These are phyloP conservation scores for Pseudogymnoascus sp. DNA, from an alignment of 2,329 filamentous ascomycete species.

Conservation along the genomic window DNA sequence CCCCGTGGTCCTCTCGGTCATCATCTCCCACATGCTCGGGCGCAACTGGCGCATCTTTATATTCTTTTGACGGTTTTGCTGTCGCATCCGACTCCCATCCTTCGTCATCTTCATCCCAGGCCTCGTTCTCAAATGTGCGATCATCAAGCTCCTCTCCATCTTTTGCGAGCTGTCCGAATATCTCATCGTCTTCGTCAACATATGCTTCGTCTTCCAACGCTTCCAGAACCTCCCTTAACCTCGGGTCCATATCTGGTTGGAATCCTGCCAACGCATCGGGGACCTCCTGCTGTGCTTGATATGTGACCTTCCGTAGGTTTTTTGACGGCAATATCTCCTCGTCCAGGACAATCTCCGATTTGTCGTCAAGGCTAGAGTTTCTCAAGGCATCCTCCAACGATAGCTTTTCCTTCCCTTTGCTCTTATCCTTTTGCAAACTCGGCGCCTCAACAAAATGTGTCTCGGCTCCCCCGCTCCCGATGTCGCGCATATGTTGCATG, in stretches of 20 bases:
- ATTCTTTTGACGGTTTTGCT: constrained; percentile 61
- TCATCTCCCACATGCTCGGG: constrained; percentile 42
- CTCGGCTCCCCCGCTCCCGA: constrained; percentile 63
- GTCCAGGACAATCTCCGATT: constrained; percentile 55
- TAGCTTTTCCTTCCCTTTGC: constrained; percentile 68
- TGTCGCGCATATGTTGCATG: constrained; percentile 95
- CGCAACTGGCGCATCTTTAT: constrained; percentile 32
- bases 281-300: constrained; percentile 87
- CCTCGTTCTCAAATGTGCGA: constrained; percentile 68
- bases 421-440: constrained; percentile 51
- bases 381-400: constrained; percentile 76
- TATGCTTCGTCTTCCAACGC: constrained; percentile 93
- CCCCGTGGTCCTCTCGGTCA: constrained; percentile 52
- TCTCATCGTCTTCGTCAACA: constrained; percentile 74
- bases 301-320: constrained; percentile 68
- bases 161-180: constrained; percentile 68
- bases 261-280: constrained; percentile 90
- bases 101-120: constrained; percentile 60
- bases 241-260: constrained; percentile 95
- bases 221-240: constrained; percentile 82
- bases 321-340: constrained; percentile 72
- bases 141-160: constrained; percentile 68
- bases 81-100: constrained; percentile 96
- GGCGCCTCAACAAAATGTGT: constrained; percentile 78
- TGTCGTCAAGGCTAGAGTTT: constrained; percentile 49